These are phyloP conservation scores for Pythium aphanidermatum DNA, from an alignment of 352 stramenopile genomes.

Conservation along the genomic window DNA sequence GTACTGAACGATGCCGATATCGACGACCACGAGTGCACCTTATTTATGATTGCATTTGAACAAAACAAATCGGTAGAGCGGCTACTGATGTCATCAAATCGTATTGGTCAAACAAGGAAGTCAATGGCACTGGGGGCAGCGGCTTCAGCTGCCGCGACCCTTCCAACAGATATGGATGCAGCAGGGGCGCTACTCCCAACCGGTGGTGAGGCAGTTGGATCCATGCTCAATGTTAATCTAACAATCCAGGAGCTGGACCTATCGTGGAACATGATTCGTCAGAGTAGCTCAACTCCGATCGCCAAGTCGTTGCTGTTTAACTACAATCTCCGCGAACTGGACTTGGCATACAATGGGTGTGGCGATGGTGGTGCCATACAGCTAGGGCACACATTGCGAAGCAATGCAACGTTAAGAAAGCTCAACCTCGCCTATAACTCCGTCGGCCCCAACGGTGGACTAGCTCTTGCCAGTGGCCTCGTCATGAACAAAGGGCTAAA, in stretches of 20 bases:
- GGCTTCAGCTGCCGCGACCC: not conserved
- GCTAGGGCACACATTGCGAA: conserved; percentile 47
- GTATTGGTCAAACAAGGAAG: conserved; percentile 48
- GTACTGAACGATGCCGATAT: conserved; percentile 49
- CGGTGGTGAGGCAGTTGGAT: conserved; percentile 66
- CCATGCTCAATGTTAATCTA: conserved; percentile 78
- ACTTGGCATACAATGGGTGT: conserved; percentile 60
- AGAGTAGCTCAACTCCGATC: conserved; percentile 32
- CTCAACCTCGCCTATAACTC: conserved; percentile 63
- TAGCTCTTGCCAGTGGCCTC: conserved; percentile 49
- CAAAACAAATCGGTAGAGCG: conserved; percentile 65
- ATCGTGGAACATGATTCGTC: conserved; percentile 80
- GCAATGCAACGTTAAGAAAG: conserved; percentile 34
- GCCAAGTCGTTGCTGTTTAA: conserved; percentile 49
- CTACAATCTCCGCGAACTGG: conserved; percentile 53
- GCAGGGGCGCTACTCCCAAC: conserved; percentile 27
- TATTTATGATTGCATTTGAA: conserved; percentile 66
- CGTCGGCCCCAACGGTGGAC: conserved; percentile 41
- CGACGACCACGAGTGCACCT: conserved; percentile 57
- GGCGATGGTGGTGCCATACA: conserved; percentile 47
- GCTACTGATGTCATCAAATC: conserved; percentile 63
- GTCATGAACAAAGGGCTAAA: conserved; percentile 40
- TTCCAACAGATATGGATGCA: conserved; percentile 28
- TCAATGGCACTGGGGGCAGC: conserved; percentile 12
- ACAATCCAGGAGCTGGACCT: conserved; percentile 67